Percentiles rank a stretch among this genome's conserved stretches.
phyloP scores from a whole-genome alignment of 176 grass and related monocot genomes.

The Tillandsia leiboldiana region DNA sequence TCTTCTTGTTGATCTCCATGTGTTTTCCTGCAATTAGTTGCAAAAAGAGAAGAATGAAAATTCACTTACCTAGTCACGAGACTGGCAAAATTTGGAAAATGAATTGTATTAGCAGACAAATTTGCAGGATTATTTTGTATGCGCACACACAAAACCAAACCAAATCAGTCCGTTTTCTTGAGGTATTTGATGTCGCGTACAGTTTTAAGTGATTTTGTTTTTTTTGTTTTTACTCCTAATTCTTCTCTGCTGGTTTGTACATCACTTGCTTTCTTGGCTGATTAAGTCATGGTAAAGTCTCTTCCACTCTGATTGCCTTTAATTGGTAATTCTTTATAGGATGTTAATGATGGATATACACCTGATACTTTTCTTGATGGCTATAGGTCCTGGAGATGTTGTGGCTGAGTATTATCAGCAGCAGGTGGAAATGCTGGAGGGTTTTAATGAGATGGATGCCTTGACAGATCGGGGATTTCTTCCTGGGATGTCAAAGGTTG shows the following conservation, averaged over 20 bases:
- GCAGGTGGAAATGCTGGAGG: constrained; percentile 92
- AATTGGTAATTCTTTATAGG: not conserved
- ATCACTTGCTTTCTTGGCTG: not conserved
- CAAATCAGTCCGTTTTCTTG: too few relatives aligned
- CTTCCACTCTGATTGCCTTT: not conserved
- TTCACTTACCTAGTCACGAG: too few relatives aligned
- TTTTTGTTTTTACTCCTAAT: not conserved
- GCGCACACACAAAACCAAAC: too few relatives aligned
- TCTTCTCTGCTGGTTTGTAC: not conserved
- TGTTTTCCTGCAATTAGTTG: too few relatives aligned
- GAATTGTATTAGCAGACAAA: too few relatives aligned
- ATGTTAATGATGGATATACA: not conserved
- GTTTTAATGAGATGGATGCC: constrained; percentile 97
- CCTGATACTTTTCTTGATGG: not conserved
- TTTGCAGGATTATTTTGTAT: too few relatives aligned
- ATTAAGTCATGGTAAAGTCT: not conserved
- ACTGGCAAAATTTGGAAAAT: too few relatives aligned
- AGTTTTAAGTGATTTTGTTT: not conserved
- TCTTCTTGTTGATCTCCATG: too few relatives aligned
- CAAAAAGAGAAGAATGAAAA: too few relatives aligned
- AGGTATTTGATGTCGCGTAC: not conserved
- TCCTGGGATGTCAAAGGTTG: constrained; percentile 89
- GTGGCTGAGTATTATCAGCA: constrained; percentile 95
- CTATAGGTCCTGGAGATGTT: constrained; percentile 52
- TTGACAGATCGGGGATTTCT: constrained; percentile 88